These are phyloP conservation scores for Candida sanyaensis DNA, from an alignment of 1,139 yeast species.

Conservation along the genomic window DNA sequence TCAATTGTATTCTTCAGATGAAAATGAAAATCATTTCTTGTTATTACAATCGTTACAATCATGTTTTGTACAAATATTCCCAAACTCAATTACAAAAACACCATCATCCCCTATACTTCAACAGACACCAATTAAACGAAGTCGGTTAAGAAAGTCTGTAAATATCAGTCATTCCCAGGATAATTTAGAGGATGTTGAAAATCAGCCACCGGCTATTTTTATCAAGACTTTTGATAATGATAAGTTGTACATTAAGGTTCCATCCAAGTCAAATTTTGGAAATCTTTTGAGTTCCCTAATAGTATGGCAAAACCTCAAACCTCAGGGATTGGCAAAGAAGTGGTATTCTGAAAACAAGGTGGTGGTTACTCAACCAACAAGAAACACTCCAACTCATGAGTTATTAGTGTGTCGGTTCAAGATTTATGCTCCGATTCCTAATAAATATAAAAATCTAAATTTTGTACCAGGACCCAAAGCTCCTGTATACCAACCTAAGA, in stretches of 20 bases:
- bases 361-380: conserved; percentile 11
- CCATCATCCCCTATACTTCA: conserved; percentile 1
- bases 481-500: conserved; percentile 40
- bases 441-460: conserved; percentile 43
- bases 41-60: conserved; percentile 39
- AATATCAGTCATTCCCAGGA: not conserved
- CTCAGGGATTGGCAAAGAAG: conserved; percentile 59
- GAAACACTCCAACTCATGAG: conserved; percentile 28
- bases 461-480: conserved; percentile 47
- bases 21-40: conserved; percentile 33
- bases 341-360: conserved; percentile 51
- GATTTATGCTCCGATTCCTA: conserved; percentile 61
- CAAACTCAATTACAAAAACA: conserved; percentile 16
- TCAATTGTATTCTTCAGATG: conserved; percentile 37
- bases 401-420: conserved; percentile 66
- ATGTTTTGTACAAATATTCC: conserved; percentile 41
- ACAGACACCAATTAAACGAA: conserved; percentile 8
- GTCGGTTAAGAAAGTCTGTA: not conserved
- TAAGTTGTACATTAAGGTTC: conserved; percentile 47
- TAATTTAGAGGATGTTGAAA: conserved; percentile 11
- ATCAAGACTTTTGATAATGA: conserved; percentile 50
- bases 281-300: conserved; percentile 51
- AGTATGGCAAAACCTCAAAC: conserved; percentile 66
- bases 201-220: conserved; percentile 46
- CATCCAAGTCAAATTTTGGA: conserved; percentile 47